These are phyloP conservation scores for Pythium biforme DNA, from an alignment of 352 stramenopile genomes.

Conservation along the genomic window DNA sequence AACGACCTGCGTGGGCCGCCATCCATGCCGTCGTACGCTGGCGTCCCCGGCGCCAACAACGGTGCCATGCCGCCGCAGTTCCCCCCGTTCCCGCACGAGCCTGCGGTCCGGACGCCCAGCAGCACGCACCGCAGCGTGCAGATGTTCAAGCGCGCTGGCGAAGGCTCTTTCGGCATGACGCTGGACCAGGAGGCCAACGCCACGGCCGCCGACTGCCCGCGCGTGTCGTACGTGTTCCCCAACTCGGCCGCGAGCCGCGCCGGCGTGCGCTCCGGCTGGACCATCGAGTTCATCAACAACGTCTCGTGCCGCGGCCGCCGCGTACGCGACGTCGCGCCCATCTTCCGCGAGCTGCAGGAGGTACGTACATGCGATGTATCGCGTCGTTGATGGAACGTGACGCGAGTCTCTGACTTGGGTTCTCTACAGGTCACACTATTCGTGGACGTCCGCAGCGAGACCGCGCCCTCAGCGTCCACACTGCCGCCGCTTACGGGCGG, in stretches of 20 bases:
- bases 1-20: not conserved
- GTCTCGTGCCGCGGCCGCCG: not conserved
- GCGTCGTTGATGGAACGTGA: no score
- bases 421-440: slow-evolving; percentile 9
- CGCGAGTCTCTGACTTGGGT: not conserved
- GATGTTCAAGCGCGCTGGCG: slow-evolving; percentile 40
- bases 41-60: not conserved
- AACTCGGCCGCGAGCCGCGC: slow-evolving; percentile 55
- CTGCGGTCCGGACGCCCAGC: not conserved
- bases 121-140: not conserved
- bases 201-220: slow-evolving; percentile 30
- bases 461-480: not conserved
- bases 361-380: slow-evolving; percentile 1
- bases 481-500: not conserved
- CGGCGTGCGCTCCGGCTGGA: slow-evolving; percentile 30
- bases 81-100: no score
- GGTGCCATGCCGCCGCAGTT: not conserved
- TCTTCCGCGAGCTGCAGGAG: slow-evolving; percentile 19
- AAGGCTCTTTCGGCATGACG: slow-evolving; percentile 73
- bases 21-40: not conserved
- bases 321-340: slow-evolving; percentile 13
- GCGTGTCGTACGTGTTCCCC: slow-evolving; percentile 58
- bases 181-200: slow-evolving; percentile 35
- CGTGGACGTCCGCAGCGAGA: slow-evolving; percentile 4
- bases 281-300: slow-evolving; percentile 18